phyloP scores from a whole-genome alignment of 2,329 filamentous ascomycete genomes.

The Neophaeococcomyces mojaviensis region DNA sequence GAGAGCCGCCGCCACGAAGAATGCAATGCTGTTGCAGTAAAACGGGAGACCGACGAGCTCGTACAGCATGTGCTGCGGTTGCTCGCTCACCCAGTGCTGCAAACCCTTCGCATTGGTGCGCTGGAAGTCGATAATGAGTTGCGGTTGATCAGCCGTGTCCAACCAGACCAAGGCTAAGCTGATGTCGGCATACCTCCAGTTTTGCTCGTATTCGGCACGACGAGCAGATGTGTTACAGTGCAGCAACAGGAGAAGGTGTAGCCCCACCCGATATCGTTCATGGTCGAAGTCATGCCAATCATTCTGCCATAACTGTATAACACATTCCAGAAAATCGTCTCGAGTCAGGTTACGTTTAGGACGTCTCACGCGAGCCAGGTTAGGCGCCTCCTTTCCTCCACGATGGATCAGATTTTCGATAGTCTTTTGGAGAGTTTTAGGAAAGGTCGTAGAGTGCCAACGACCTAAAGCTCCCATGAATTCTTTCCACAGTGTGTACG shows the following conservation, averaged over 20 bases:
- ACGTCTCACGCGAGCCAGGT: no score
- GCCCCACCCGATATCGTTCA: no score
- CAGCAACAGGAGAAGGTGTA: no score
- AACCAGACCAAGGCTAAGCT: not conserved
- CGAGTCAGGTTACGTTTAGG: no score
- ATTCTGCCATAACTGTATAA: constrained; percentile 9
- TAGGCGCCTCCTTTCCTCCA: no score
- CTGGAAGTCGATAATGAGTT: no score
- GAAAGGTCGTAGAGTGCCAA: not conserved
- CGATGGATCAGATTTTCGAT: no score
- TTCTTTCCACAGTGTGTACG: constrained; percentile 7
- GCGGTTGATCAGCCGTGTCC: not conserved
- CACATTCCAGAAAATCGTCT: no score
- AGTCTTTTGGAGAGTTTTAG: not conserved
- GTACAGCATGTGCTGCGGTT: constrained; percentile 1
- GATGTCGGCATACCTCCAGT: no score
- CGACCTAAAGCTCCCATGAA: not conserved
- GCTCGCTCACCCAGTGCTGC: no score
- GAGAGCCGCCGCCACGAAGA: not conserved
- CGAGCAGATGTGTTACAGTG: constrained; percentile 1
- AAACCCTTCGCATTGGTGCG: not conserved
- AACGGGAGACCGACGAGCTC: not conserved
- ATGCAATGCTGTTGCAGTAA: not conserved
- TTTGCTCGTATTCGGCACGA: not conserved
- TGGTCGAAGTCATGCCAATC: constrained; percentile 7